Percentiles rank a stretch among this genome's conserved stretches.
phyloP scores from a whole-genome alignment of 768 basidiomycete species.

The Boletus vermiculosoides region DNA sequence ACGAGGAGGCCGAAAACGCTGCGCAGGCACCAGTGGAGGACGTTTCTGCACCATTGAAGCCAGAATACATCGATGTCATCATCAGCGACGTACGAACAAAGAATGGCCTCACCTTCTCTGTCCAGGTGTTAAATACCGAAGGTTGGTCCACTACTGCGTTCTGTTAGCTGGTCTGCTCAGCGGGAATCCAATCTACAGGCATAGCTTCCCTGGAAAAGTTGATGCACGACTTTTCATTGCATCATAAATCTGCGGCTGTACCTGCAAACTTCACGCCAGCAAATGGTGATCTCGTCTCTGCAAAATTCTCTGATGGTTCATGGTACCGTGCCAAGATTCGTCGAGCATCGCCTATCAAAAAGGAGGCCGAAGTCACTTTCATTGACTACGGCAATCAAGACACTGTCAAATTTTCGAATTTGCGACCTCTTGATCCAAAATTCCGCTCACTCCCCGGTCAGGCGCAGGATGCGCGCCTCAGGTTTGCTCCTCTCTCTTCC shows the following conservation, averaged over 20 bases:
- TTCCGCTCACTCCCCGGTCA: constrained; percentile 91
- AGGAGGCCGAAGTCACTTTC: constrained; percentile 92
- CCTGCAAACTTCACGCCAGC: constrained; percentile 76
- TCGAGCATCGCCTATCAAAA: constrained; percentile 81
- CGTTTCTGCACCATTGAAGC: constrained; percentile 56
- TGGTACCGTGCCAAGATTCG: constrained; percentile 97
- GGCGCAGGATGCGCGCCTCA: constrained; percentile 91
- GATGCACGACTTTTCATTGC: constrained; percentile 89
- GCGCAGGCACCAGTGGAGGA: constrained; percentile 47
- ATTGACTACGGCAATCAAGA: constrained; percentile 97
- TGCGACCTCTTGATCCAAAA: constrained; percentile 85
- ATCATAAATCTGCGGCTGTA: constrained; percentile 68
- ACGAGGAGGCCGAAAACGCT: constrained; percentile 65
- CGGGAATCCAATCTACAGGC: constrained; percentile 43
- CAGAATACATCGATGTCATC: constrained; percentile 91
- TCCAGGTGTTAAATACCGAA: constrained; percentile 90
- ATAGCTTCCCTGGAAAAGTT: constrained; percentile 90
- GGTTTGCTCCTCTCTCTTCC: constrained; percentile 40
- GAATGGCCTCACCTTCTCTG: constrained; percentile 82
- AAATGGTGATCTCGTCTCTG: constrained; percentile 88
- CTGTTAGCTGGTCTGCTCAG: neutral
- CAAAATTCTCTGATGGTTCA: constrained; percentile 88
- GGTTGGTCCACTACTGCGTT: constrained; percentile 45
- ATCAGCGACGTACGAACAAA: constrained; percentile 79
- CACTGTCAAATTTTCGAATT: constrained; percentile 73